These are phyloP conservation scores for Coemansia sp. DNA, from an alignment of 192 early-diverging fungal species.

Conservation along the genomic window DNA sequence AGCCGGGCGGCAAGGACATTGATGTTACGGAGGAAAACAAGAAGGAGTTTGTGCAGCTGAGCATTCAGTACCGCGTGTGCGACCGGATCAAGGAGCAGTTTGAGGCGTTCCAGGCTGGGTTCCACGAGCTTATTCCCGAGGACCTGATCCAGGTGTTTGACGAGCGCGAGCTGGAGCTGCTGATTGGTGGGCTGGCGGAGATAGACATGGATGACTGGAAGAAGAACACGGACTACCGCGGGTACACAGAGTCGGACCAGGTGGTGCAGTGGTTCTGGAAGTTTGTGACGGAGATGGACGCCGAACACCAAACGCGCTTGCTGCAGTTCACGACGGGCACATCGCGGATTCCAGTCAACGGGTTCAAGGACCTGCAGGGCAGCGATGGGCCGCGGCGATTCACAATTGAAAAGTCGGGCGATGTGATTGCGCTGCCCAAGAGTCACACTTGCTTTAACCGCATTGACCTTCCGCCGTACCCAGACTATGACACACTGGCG, in stretches of 20 bases:
- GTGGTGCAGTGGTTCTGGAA: slow-evolving; percentile 97
- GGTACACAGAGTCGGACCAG: slow-evolving; percentile 95
- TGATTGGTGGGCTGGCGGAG: slow-evolving; percentile 95
- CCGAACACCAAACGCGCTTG: slow-evolving; percentile 89
- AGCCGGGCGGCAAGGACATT: slow-evolving; percentile 82
- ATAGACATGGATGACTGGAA: slow-evolving; percentile 98
- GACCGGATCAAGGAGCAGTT: slow-evolving; percentile 94
- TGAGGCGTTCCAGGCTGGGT: slow-evolving; percentile 90
- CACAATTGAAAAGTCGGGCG: slow-evolving; percentile 92
- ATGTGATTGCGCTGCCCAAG: slow-evolving; percentile 81
- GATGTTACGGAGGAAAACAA: slow-evolving; percentile 96
- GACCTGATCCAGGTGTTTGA: slow-evolving; percentile 96
- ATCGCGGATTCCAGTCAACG: slow-evolving; percentile 95
- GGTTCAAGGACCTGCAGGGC: slow-evolving; percentile 97
- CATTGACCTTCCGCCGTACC: slow-evolving; percentile 91
- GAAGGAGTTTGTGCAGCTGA: slow-evolving; percentile 86
- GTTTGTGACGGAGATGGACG: slow-evolving; percentile 80
- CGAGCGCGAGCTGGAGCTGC: slow-evolving; percentile 93
- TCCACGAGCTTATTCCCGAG: slow-evolving; percentile 93
- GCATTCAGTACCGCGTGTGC: slow-evolving; percentile 84
- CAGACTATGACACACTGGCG: slow-evolving; percentile 68
- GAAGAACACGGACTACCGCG: slow-evolving; percentile 96
- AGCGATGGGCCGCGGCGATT: slow-evolving; percentile 93
- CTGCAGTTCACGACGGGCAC: slow-evolving; percentile 98
- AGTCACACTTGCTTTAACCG: slow-evolving; percentile 98